phyloP scores from a whole-genome alignment of 768 basidiomycete species.

The Termitomyces titanicus region DNA sequence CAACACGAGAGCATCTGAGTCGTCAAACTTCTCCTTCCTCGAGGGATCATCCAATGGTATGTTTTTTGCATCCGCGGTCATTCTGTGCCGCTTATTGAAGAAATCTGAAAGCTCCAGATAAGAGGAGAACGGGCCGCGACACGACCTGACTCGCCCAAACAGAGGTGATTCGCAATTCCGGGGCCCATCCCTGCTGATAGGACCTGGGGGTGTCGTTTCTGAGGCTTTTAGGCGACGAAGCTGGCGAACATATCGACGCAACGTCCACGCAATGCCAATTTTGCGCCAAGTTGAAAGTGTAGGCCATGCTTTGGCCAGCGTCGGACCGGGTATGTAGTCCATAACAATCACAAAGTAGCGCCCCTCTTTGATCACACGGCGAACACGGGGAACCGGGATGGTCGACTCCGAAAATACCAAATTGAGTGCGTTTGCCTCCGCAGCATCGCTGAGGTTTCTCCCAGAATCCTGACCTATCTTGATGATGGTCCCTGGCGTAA shows the following conservation, averaged over 20 bases:
- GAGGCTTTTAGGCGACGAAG: slow-evolving; percentile 10
- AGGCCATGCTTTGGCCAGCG: slow-evolving; percentile 15
- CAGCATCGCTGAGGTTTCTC: too few species aligned
- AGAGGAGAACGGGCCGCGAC: slow-evolving; percentile 6
- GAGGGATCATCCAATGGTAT: slow-evolving; percentile 4
- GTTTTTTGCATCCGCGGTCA: neutral
- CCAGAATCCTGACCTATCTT: too few species aligned
- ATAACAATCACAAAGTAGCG: too few species aligned
- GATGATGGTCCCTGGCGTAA: too few species aligned
- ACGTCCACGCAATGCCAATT: slow-evolving; percentile 14
- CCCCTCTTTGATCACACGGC: too few species aligned
- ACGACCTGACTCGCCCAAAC: neutral
- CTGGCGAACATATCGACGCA: slow-evolving; percentile 18
- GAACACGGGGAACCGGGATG: too few species aligned
- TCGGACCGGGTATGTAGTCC: too few species aligned
- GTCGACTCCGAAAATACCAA: too few species aligned
- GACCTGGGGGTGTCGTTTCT: neutral
- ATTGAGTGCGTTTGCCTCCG: too few species aligned
- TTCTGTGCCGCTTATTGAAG: slow-evolving; percentile 9
- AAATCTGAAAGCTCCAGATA: slow-evolving; percentile 11
- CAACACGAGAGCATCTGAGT: slow-evolving; percentile 19
- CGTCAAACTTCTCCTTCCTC: slow-evolving; percentile 7
- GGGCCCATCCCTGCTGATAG: neutral
- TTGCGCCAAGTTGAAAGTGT: slow-evolving; percentile 11
- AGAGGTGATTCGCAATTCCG: neutral